phyloP scores from a whole-genome alignment of 768 basidiomycete species.

The Suillus placidus region DNA sequence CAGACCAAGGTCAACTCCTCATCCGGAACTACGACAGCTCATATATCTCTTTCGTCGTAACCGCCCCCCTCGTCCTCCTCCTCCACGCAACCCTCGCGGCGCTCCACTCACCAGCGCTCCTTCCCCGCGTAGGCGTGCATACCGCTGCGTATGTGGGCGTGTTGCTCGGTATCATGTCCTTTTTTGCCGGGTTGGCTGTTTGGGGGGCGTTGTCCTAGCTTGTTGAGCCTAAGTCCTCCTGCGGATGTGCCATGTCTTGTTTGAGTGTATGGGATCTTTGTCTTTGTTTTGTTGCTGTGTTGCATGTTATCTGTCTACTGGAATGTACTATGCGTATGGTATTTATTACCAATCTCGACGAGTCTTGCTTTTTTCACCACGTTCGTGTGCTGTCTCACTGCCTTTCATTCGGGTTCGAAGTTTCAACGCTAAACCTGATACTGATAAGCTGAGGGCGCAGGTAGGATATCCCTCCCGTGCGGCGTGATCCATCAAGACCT shows the following conservation, averaged over 20 bases:
- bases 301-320: neutral
- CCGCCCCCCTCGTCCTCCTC: constrained; percentile 45
- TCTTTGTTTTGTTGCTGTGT: neutral
- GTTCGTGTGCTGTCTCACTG: neutral
- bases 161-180: constrained; percentile 64
- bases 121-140: constrained; percentile 76
- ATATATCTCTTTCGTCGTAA: constrained; percentile 42
- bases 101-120: constrained; percentile 65
- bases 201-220: constrained; percentile 66
- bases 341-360: neutral
- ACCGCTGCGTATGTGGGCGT: constrained; percentile 72
- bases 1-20: no score
- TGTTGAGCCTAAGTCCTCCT: neutral
- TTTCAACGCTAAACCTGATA: neutral
- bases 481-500: constrained; percentile 43
- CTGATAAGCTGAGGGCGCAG: neutral
- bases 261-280: neutral
- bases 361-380: neutral
- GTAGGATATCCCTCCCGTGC: neutral
- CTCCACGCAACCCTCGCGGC: constrained; percentile 59
- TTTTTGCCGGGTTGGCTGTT: constrained; percentile 72
- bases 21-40: constrained; percentile 17
- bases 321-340: neutral
- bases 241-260: neutral
- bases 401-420: neutral